Evolutionary conservation across 768 basidiomycete species (phyloP).

Genomic region (Tephrocybe sp.): DNA sequence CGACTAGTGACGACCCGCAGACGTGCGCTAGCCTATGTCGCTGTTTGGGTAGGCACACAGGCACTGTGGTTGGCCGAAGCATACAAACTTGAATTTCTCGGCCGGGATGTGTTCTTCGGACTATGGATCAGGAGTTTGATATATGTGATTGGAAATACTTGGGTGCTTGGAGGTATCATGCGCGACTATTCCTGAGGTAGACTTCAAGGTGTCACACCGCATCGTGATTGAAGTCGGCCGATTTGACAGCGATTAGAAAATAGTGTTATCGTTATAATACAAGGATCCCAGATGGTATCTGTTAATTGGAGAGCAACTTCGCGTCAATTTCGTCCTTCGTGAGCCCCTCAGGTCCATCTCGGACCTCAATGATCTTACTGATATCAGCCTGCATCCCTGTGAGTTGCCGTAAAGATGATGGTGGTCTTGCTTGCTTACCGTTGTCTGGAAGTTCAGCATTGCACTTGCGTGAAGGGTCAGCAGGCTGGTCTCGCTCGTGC

Average conservation of each 20-base stretch:
- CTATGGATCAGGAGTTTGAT: constrained; percentile 80
- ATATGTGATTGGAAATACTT: constrained; percentile 76
- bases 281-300: constrained; percentile 2
- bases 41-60: constrained; percentile 77
- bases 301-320: constrained; percentile 39
- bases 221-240: not conserved
- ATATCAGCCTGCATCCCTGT: constrained; percentile 58
- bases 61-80: constrained; percentile 91
- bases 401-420: not conserved
- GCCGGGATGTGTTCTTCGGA: constrained; percentile 65
- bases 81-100: constrained; percentile 88
- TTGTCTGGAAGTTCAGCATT: constrained; percentile 74
- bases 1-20: constrained; percentile 51
- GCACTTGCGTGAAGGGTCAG: constrained; percentile 85
- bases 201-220: constrained; percentile 2
- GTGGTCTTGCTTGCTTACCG: constrained; percentile 44
- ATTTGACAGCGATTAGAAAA: not conserved
- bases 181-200: constrained; percentile 14
- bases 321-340: constrained; percentile 73
- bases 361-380: constrained; percentile 77
- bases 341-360: constrained; percentile 80
- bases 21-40: constrained; percentile 40
- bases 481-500: constrained; percentile 71
- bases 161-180: constrained; percentile 75
- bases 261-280: constrained; percentile 3